A percentile compares a stretch with the other conserved stretches of the same genome.
phyloP scores from a whole-genome alignment of 1,284 basidiomycete species.

The Phaffia rhodozyma region DNA sequence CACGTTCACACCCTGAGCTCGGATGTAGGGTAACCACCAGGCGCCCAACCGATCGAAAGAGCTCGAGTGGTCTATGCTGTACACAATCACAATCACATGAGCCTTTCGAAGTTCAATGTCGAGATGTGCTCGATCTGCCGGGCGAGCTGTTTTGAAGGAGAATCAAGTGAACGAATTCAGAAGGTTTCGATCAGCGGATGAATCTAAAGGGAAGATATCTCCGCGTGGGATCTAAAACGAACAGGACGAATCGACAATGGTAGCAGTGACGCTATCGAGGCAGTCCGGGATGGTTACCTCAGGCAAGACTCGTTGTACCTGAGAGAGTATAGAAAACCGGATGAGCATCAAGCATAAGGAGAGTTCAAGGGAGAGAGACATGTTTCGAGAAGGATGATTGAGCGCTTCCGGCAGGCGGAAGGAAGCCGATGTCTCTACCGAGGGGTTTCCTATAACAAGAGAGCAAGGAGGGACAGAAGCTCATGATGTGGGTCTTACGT shows the following conservation, averaged over 20 bases:
- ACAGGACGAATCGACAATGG: slow-evolving; percentile 92
- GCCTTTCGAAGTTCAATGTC: slow-evolving; percentile 91
- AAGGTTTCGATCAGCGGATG: neutral
- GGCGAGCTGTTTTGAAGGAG: slow-evolving; percentile 44
- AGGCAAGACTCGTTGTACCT: slow-evolving; percentile 84
- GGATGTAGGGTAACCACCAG: slow-evolving; percentile 99
- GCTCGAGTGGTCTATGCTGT: slow-evolving; percentile 86
- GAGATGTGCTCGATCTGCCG: slow-evolving; percentile 71
- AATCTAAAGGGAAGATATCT: neutral
- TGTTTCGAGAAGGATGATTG: slow-evolving; percentile 74
- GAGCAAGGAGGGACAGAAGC: neutral
- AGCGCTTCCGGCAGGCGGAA: slow-evolving; percentile 16
- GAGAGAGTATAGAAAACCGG: slow-evolving; percentile 20
- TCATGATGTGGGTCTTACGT: neutral
- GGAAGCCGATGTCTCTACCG: neutral
- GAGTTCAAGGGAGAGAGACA: slow-evolving; percentile 41
- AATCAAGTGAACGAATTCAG: neutral
- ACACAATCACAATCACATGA: slow-evolving; percentile 95
- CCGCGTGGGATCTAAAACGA: slow-evolving; percentile 29
- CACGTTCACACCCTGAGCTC: slow-evolving; percentile 19
- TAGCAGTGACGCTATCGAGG: slow-evolving; percentile 87
- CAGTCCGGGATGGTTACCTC: slow-evolving; percentile 94
- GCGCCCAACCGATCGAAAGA: slow-evolving; percentile 95
- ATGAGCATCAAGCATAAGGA: slow-evolving; percentile 1
- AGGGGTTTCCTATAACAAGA: neutral